Base-by-base conservation (phyloP, 2,329 filamentous ascomycete genomes). In the Penicillium sp. region DNA sequence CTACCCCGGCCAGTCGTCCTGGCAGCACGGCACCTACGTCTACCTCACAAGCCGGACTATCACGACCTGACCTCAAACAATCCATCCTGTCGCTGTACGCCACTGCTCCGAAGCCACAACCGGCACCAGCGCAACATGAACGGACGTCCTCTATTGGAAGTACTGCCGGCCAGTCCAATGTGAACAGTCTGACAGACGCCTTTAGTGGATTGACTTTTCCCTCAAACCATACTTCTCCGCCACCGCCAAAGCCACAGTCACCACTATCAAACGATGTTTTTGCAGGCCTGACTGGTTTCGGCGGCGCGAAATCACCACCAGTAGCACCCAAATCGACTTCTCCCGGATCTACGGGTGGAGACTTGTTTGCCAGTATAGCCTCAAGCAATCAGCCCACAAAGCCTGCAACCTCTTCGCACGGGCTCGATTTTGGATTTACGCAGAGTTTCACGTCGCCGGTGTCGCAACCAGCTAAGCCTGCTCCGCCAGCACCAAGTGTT, bases 11-110 rank as follows among this genome's bases (percentile, higher is more conserved):
- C 30, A 78, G 77, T 53, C 83, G 91, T 53, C 89, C 92, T n/a
- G 84, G 90, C 5, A 96, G 90, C 74, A 91, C 90, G 20, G 83
- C 87, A 4, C 85, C 87, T 18, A 83, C 86, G 12, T 76, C 83
- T 47, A 68, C 68, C 24, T 80, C 81, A 5, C 71, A 81, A 3
- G 79, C 79, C 18, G 81, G 82, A 12, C 86, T 89, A 64, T 95
- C 91, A 47, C 83, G 94, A 60, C 92, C 93, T 2, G 94, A 99
- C 69, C 79, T 99, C 59, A 99, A 99, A 75, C 93, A 97, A 73
- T 97, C 93, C 2, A 99, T 99, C 59, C 77, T 99, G 49, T 99
- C 94, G 7, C 82, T 99, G 16, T 99, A 99, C 70, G 91, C 92
- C 11, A 89, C 90, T 7, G 84, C 85, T 5, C 89, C 91, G 1